These are phyloP conservation scores for Sanghuangporus sanghuang DNA, from an alignment of 1,284 basidiomycete genomes.

Conservation along the genomic window DNA sequence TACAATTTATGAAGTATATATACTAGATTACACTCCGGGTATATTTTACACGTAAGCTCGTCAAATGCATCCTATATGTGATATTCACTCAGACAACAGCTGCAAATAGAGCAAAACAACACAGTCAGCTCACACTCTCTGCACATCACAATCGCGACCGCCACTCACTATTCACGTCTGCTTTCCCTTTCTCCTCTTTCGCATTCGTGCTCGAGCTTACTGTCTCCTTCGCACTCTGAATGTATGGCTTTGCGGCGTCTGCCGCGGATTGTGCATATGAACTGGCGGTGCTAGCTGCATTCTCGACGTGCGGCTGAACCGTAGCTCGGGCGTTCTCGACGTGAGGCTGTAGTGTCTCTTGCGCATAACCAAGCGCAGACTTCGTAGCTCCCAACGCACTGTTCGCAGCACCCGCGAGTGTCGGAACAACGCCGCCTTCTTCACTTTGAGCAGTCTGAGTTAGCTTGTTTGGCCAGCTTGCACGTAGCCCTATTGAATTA, in stretches of 20 bases:
- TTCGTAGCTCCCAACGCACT: constrained; percentile 36
- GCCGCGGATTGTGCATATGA: constrained; percentile 26
- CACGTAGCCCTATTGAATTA: constrained; percentile 14
- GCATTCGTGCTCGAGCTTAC: not conserved
- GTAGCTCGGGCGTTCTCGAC: constrained; percentile 25
- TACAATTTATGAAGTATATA: too few relatives aligned
- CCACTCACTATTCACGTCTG: not conserved
- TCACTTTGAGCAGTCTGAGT: constrained; percentile 13
- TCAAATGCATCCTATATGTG: not conserved
- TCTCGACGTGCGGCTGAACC: constrained; percentile 27
- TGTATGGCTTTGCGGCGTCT: constrained; percentile 24
- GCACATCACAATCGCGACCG: not conserved
- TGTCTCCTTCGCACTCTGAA: constrained; percentile 15
- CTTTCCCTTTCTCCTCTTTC: not conserved
- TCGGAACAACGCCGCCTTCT: constrained; percentile 25
- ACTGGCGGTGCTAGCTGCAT: constrained; percentile 18
- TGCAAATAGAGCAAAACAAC: not conserved
- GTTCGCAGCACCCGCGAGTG: constrained; percentile 31
- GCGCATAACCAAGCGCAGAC: constrained; percentile 32
- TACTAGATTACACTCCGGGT: not conserved
- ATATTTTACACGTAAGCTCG: not conserved
- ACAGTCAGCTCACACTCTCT: not conserved
- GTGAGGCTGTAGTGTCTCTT: constrained; percentile 32
- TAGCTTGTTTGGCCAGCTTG: constrained; percentile 14
- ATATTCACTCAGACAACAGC: not conserved